Percentiles rank a stretch among this genome's conserved stretches.
Conservation (phyloP, 108 stramenopile species). For the Mediolabrus comicus region DNA sequence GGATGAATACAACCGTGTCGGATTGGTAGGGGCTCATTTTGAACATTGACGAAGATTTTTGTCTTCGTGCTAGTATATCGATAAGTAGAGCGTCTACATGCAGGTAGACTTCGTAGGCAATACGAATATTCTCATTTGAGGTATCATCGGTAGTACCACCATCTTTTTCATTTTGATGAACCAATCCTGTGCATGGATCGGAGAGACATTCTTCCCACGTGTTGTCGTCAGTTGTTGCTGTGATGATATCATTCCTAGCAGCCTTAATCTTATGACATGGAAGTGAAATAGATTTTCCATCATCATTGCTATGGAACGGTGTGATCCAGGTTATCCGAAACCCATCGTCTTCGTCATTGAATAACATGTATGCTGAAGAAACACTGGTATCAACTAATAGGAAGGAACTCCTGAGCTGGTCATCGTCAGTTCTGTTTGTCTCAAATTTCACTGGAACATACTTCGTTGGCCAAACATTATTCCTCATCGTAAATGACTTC, state of each 20-base stretch:
- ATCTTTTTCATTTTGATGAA: background rate
- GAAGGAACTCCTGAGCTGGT: background rate
- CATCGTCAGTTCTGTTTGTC: background rate
- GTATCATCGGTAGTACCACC: background rate
- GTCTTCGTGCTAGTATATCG: constrained; percentile 43
- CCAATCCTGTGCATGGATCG: constrained; percentile 22
- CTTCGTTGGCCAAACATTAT: constrained; percentile 49
- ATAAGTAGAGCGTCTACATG: constrained; percentile 56
- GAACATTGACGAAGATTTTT: constrained; percentile 26
- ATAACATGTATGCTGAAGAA: constrained; percentile 54
- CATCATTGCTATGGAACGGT: background rate
- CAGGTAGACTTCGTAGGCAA: constrained; percentile 52
- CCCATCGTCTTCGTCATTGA: constrained; percentile 76
- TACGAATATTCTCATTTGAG: background rate
- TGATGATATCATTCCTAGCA: constrained; percentile 35
- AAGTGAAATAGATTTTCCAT: background rate
- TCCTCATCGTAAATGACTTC: constrained; percentile 44
- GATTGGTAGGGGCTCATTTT: constrained; percentile 24
- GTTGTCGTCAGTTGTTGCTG: constrained; percentile 9
- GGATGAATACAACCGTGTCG: constrained; percentile 24
- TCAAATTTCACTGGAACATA: constrained; percentile 24
- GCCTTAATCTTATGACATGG: constrained; percentile 9
- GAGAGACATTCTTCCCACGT: constrained; percentile 37
- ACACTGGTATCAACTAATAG: background rate
- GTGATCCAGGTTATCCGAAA: constrained; percentile 67